Percentiles rank a stretch among this genome's conserved stretches.
Evolutionary conservation across 169 alveolate species (phyloP).

Genomic region (Fabrea salina): DNA sequence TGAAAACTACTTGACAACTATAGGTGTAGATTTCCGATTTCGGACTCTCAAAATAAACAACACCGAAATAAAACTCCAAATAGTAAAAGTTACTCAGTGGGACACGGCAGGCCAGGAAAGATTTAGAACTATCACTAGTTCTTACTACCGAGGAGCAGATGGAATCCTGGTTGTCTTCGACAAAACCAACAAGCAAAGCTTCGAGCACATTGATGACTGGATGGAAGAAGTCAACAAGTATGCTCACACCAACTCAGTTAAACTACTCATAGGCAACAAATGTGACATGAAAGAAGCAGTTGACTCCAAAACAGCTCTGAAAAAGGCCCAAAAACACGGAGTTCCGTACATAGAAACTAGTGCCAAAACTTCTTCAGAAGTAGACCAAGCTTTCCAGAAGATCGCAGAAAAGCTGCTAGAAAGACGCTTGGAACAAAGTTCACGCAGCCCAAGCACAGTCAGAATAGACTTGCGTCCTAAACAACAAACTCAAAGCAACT

Average conservation of each 20-base stretch:
- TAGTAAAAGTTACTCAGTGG: slow-evolving; percentile 44
- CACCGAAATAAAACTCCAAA: slow-evolving; percentile 51
- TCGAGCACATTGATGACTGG: slow-evolving; percentile 46
- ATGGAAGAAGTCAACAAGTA: slow-evolving; percentile 36
- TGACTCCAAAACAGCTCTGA: slow-evolving; percentile 29
- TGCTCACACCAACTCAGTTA: slow-evolving; percentile 24
- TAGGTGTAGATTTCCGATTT: slow-evolving; percentile 87
- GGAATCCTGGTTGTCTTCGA: slow-evolving; percentile 53
- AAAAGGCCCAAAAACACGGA: slow-evolving; percentile 27
- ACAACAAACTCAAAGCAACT: too few species aligned
- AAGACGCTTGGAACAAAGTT: too few species aligned
- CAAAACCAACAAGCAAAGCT: slow-evolving; percentile 39
- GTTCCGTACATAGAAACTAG: slow-evolving; percentile 23
- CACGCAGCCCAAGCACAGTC: too few species aligned
- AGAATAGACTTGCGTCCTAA: too few species aligned
- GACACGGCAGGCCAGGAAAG: slow-evolving; percentile 76
- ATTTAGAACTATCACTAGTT: slow-evolving; percentile 46
- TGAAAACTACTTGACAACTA: slow-evolving; percentile 90
- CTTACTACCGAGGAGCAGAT: slow-evolving; percentile 57
- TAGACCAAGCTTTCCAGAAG: not conserved
- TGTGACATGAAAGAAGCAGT: slow-evolving; percentile 35
- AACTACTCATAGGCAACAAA: slow-evolving; percentile 45
- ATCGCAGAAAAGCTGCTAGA: not conserved
- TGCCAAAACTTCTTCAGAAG: slow-evolving; percentile 35
- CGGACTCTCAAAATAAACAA: slow-evolving; percentile 57